Percentiles rank a stretch among this genome's conserved stretches.
Conservation (phyloP, 768 basidiomycete species). For the Amyloporia xantha region DNA sequence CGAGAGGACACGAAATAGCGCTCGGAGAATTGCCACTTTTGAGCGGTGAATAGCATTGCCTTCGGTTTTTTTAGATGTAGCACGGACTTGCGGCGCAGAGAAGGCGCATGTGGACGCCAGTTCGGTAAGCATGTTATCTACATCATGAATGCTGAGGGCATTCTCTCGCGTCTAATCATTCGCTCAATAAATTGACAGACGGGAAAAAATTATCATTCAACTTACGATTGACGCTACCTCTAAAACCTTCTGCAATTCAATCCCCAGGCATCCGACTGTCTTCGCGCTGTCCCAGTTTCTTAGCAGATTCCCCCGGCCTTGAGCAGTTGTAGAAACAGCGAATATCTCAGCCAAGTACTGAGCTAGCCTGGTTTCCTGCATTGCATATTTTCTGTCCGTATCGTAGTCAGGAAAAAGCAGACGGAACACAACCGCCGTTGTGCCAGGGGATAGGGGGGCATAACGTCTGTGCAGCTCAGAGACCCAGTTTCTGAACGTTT, state of each 20-base stretch:
- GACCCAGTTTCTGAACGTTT: conserved; percentile 18
- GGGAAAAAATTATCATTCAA: background rate
- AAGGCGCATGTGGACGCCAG: conserved; percentile 63
- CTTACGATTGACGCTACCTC: conserved; percentile 34
- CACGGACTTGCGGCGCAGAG: conserved; percentile 43
- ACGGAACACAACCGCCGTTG: conserved; percentile 56
- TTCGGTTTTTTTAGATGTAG: background rate
- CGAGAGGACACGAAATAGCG: conserved; percentile 52
- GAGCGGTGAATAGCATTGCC: conserved; percentile 20
- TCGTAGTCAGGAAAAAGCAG: conserved; percentile 87
- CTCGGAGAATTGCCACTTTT: conserved; percentile 36
- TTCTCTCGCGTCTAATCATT: conserved; percentile 19
- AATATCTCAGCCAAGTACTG: conserved; percentile 42
- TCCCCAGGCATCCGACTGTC: conserved; percentile 63
- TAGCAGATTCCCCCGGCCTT: conserved; percentile 21
- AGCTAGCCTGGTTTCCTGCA: conserved; percentile 62
- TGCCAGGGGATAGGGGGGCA: conserved; percentile 26
- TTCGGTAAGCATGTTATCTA: conserved; percentile 67
- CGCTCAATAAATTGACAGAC: background rate
- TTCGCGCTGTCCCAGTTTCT: conserved; percentile 35
- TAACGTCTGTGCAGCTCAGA: conserved; percentile 12
- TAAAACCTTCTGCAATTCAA: conserved; percentile 47
- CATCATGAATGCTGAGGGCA: conserved; percentile 36
- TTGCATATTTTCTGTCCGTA: conserved; percentile 55
- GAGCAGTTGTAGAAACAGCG: conserved; percentile 20